Evolutionary conservation across 78 protist genomes (phyloP).

Genomic region (Protostelium mycophagum): DNA sequence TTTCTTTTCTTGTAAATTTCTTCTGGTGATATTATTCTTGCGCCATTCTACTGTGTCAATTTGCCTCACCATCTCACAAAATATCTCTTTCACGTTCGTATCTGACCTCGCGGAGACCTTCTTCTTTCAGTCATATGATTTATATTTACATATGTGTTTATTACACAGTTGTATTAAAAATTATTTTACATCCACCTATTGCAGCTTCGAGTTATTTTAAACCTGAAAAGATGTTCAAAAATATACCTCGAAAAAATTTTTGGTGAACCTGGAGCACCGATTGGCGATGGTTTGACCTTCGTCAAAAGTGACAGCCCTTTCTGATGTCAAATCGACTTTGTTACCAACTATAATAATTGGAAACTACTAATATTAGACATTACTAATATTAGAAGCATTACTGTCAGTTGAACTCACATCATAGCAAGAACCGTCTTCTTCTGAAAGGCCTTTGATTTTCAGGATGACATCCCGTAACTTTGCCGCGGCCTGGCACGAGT

Average conservation of each 20-base stretch:
- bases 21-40: background rate
- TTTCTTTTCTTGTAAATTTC: background rate
- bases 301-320: background rate
- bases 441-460: background rate
- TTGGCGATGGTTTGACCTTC: background rate
- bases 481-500: background rate
- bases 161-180: background rate
- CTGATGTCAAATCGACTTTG: slow-evolving; percentile 74
- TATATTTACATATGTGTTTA: too few relatives aligned
- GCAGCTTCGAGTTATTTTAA: too few relatives aligned
- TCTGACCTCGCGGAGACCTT: background rate
- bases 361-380: slow-evolving; percentile 66
- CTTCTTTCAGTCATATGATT: too few relatives aligned
- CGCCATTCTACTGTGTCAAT: background rate
- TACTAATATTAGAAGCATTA: slow-evolving; percentile 68
- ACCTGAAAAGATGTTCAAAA: background rate
- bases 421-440: slow-evolving; percentile 55
- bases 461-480: slow-evolving; percentile 3
- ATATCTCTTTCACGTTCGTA: background rate
- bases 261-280: background rate
- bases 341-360: slow-evolving; percentile 89
- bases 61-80: background rate
- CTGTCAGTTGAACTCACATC: slow-evolving; percentile 62
- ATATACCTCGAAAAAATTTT: background rate
- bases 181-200: too few relatives aligned